These are phyloP conservation scores for Cladosporium halotolerans DNA, from an alignment of 2,329 filamentous ascomycete genomes.

Conservation along the genomic window DNA sequence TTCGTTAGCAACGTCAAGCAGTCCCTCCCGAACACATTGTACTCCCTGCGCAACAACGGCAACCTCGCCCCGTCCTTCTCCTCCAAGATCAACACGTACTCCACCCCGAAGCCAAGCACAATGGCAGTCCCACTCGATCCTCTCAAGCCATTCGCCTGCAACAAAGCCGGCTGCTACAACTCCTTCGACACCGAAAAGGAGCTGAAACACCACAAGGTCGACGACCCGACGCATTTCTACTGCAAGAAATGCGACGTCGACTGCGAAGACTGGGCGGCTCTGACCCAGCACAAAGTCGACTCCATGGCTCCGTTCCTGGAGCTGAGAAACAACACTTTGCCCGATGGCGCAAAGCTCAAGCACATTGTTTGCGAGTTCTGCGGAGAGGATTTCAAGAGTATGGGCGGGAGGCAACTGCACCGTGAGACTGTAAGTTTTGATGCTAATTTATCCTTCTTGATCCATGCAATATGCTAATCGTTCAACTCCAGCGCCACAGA, in stretches of 20 bases:
- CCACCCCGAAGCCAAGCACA: background rate
- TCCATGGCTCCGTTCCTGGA: conserved; percentile 27
- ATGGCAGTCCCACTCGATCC: background rate
- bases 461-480: background rate
- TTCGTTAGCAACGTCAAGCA: no score
- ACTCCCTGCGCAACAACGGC: no score
- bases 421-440: conserved; percentile 41
- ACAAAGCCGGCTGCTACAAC: conserved; percentile 43
- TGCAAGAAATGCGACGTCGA: conserved; percentile 40
- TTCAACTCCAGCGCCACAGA: conserved; percentile 39
- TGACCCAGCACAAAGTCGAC: conserved; percentile 30
- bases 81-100: background rate
- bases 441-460: background rate
- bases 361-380: conserved; percentile 53
- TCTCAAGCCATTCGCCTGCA: conserved; percentile 19
- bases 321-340: conserved; percentile 13
- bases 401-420: conserved; percentile 47
- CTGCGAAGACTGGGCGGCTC: conserved; percentile 27
- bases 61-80: background rate
- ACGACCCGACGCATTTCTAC: conserved; percentile 38
- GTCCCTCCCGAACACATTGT: no score
- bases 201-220: conserved; percentile 48
- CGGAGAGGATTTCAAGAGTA: conserved; percentile 49
- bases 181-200: conserved; percentile 40
- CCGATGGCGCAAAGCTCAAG: conserved; percentile 23